Evolutionary conservation across 2,329 filamentous ascomycete species (phyloP).

Genomic region (Clarireedia monteithiana): DNA sequence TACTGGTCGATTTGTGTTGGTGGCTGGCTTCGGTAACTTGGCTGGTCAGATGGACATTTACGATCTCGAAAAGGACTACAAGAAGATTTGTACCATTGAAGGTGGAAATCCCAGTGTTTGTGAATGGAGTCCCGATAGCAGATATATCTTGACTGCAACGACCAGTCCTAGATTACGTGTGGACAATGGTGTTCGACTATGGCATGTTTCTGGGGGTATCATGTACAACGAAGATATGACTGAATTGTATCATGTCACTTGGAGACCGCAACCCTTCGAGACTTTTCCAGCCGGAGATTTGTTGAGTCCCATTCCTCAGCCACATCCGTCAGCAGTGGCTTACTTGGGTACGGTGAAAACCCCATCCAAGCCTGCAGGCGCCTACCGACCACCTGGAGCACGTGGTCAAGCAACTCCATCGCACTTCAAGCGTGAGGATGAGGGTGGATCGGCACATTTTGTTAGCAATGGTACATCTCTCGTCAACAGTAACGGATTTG

Average conservation of each 20-base stretch:
- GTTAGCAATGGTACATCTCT: constrained; percentile 69
- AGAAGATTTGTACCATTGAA: constrained; percentile 88
- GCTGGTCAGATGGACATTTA: constrained; percentile 97
- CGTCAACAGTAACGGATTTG: constrained; percentile 68
- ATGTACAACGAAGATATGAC: constrained; percentile 96
- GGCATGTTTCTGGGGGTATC: constrained; percentile 80
- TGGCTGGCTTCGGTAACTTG: constrained; percentile 95
- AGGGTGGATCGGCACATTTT: constrained; percentile 83
- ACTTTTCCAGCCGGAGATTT: constrained; percentile 59
- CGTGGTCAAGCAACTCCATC: constrained; percentile 82
- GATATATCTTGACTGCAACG: constrained; percentile 94
- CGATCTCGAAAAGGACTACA: constrained; percentile 88
- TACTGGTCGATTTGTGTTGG: constrained; percentile 83
- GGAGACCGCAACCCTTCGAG: constrained; percentile 67
- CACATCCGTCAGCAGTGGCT: constrained; percentile 74
- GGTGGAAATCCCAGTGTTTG: constrained; percentile 94
- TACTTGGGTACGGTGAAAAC: constrained; percentile 86
- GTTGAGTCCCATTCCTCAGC: constrained; percentile 62
- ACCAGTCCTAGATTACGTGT: constrained; percentile 92
- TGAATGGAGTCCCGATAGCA: constrained; percentile 94
- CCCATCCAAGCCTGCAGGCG: constrained; percentile 92
- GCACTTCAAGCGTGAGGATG: constrained; percentile 95
- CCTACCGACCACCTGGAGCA: constrained; percentile 90
- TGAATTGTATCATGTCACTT: constrained; percentile 85
- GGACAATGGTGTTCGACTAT: constrained; percentile 92